Evolutionary conservation across 371 early-diverging fungal species (phyloP).

Genomic region (Nematocida ironsii): DNA sequence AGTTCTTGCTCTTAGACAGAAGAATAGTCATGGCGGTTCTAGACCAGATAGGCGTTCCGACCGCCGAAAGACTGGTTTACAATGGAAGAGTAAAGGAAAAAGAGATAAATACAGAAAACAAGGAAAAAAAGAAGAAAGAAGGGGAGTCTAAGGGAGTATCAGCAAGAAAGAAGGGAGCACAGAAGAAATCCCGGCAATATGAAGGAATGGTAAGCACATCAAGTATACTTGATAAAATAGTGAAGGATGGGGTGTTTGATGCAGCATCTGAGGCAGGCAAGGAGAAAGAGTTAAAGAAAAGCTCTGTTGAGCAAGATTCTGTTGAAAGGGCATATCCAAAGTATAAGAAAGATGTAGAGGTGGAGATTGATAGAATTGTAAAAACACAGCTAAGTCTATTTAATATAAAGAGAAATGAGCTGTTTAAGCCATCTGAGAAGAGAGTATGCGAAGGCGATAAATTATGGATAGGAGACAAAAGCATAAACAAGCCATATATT

Average conservation of each 20-base stretch:
- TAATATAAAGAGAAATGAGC: slow-evolving; percentile 7
- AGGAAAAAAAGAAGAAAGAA: not conserved
- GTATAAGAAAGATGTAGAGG: slow-evolving; percentile 58
- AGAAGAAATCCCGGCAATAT: not conserved
- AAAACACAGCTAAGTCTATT: slow-evolving; percentile 46
- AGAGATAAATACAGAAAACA: not conserved
- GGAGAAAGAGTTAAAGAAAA: not conserved
- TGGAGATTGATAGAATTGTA: slow-evolving; percentile 70
- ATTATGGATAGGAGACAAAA: slow-evolving; percentile 74
- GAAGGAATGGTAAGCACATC: not conserved
- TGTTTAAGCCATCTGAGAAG: slow-evolving; percentile 69
- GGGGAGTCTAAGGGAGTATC: not conserved
- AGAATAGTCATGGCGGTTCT: slow-evolving; percentile 79
- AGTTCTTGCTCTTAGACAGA: slow-evolving; percentile 83
- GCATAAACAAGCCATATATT: slow-evolving; percentile 83
- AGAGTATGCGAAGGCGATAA: slow-evolving; percentile 74
- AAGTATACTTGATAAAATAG: not conserved
- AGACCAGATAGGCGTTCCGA: slow-evolving; percentile 78
- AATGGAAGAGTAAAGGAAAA: slow-evolving; percentile 42
- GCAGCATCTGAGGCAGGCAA: not conserved
- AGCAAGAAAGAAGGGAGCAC: not conserved
- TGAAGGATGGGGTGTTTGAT: not conserved
- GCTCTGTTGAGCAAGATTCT: slow-evolving; percentile 58
- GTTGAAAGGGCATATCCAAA: not conserved
- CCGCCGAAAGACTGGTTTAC: slow-evolving; percentile 76